phyloP scores from a whole-genome alignment of 2,329 filamentous ascomycete species.

The Phaeoacremonium minimum region DNA sequence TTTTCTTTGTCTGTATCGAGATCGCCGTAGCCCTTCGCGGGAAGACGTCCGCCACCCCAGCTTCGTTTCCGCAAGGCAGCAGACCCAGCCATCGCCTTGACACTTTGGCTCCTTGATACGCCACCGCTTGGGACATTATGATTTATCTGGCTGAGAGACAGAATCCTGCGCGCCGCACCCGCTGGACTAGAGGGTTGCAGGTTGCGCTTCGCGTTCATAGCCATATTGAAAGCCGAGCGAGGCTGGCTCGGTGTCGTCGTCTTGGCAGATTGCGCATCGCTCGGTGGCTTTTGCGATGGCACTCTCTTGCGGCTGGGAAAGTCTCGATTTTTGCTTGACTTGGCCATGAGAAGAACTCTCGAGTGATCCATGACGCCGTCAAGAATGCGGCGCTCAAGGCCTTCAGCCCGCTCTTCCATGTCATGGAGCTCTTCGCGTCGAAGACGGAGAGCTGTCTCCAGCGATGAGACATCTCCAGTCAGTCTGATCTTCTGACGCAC shows the following conservation, averaged over 20 bases:
- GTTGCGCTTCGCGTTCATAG: constrained; percentile 48
- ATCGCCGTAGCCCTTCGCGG: constrained; percentile 43
- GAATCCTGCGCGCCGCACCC: constrained; percentile 70
- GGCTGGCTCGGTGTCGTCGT: constrained; percentile 20
- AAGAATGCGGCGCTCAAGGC: constrained; percentile 84
- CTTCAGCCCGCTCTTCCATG: constrained; percentile 87
- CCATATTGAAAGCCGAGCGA: constrained; percentile 43
- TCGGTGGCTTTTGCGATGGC: constrained; percentile 34
- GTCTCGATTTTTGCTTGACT: constrained; percentile 49
- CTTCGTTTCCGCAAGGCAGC: constrained; percentile 61
- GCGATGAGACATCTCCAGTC: constrained; percentile 79
- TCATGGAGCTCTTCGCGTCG: constrained; percentile 85
- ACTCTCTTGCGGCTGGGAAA: constrained; percentile 57
- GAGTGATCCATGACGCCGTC: constrained; percentile 97
- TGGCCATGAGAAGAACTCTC: constrained; percentile 77
- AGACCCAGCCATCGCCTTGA: constrained; percentile 49
- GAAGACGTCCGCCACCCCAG: constrained; percentile 55
- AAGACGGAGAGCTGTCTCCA: constrained; percentile 85
- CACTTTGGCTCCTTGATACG: constrained; percentile 74
- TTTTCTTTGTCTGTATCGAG: constrained; percentile 46
- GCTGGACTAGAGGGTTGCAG: constrained; percentile 39
- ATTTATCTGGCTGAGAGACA: constrained; percentile 86
- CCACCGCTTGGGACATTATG: constrained; percentile 63
- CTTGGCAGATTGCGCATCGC: constrained; percentile 15
- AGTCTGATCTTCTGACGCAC: constrained; percentile 74